Evolutionary conservation across 2,329 filamentous ascomycete genomes (phyloP).

Genomic region (Colletotrichum orbiculare): DNA sequence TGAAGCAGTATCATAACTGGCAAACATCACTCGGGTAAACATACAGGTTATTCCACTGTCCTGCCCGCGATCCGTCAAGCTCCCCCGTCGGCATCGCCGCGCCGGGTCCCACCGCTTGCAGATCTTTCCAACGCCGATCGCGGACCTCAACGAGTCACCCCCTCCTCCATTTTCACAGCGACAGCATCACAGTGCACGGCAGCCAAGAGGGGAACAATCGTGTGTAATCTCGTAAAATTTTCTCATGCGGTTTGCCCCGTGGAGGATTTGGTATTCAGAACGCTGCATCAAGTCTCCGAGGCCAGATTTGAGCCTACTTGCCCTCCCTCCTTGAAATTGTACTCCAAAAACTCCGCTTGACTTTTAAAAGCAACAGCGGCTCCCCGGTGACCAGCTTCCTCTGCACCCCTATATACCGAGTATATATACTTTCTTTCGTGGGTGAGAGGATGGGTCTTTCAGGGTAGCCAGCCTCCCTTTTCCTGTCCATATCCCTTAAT

Average conservation of each 20-base stretch:
- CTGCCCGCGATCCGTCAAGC: background rate
- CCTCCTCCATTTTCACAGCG: background rate
- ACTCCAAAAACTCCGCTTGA: conserved; percentile 35
- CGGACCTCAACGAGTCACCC: background rate
- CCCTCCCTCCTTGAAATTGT: background rate
- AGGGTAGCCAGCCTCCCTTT: conserved; percentile 8
- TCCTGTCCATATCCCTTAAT: conserved; percentile 7
- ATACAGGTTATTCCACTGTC: no score
- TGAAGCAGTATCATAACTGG: no score
- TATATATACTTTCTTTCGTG: conserved; percentile 2
- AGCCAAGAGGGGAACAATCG: conserved; percentile 3
- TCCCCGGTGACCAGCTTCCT: conserved; percentile 5
- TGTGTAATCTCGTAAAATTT: conserved; percentile 8
- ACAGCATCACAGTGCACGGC: background rate
- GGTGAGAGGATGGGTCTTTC: conserved; percentile 1
- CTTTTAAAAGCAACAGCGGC: conserved; percentile 4
- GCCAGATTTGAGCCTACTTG: conserved; percentile 1
- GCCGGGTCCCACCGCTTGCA: background rate
- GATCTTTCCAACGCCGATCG: background rate
- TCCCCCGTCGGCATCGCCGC: background rate
- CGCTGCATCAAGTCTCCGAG: conserved; percentile 30
- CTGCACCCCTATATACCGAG: conserved; percentile 11
- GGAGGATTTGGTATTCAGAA: conserved; percentile 30
- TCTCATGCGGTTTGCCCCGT: conserved; percentile 9
- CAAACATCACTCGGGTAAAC: no score